Conservation (phyloP, 2,329 filamentous ascomycete species). For the Fusarium albosuccineum region DNA sequence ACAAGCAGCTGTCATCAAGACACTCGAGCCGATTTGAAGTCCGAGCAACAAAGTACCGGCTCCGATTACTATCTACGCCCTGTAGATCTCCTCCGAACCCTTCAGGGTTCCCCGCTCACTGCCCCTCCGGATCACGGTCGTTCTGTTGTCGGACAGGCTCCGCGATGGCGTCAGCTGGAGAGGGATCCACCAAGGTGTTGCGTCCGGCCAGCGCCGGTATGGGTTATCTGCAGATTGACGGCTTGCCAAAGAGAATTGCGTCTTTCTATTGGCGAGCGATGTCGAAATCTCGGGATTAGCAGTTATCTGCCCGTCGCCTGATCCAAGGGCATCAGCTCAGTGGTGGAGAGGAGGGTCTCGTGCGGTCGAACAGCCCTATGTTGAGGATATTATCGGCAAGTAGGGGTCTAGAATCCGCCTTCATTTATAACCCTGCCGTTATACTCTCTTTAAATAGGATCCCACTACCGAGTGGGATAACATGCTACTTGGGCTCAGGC, state of each 20-base stretch:
- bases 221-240: conserved; percentile 16
- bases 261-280: conserved; percentile 15
- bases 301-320: conserved; percentile 1
- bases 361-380: conserved; percentile 1
- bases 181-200: conserved; percentile 23
- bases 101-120: conserved; percentile 19
- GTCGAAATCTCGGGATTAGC: conserved; percentile 14
- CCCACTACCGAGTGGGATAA: too few species aligned
- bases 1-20: background rate
- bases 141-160: conserved; percentile 17
- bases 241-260: background rate
- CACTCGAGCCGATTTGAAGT: background rate
- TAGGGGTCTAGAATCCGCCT: background rate
- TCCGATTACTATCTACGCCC: background rate
- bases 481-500: too few species aligned
- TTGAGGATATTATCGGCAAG: background rate
- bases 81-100: background rate
- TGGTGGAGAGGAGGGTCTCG: conserved; percentile 1
- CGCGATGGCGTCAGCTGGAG: conserved; percentile 39
- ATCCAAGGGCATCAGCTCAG: background rate
- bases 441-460: too few species aligned
- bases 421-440: background rate
- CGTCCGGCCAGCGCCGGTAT: conserved; percentile 35
- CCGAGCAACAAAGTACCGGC: conserved; percentile 4
- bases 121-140: conserved; percentile 21